A percentile compares a stretch with the other conserved stretches of the same genome.
Evolutionary conservation across 164 flowering plant species (phyloP).

Genomic region (Vitis amurensis): DNA sequence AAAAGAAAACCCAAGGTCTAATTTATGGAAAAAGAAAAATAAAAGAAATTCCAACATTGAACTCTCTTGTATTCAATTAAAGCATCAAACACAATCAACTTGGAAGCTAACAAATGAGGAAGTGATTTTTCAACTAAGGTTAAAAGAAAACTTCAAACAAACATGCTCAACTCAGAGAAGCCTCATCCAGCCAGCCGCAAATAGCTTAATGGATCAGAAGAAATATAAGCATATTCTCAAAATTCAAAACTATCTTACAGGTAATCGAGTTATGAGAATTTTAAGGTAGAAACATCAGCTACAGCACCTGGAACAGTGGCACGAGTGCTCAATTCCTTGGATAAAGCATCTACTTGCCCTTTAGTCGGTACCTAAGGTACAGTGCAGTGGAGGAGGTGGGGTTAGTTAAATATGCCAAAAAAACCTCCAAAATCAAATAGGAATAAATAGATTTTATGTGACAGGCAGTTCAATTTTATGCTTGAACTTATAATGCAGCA

Average conservation of each 20-base stretch:
- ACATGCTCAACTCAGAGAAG: not conserved
- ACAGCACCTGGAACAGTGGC: conserved; percentile 78
- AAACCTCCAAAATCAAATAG: not conserved
- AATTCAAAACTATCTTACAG: no score
- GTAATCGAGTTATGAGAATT: no score
- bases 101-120: not conserved
- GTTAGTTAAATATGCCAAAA: not conserved
- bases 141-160: not conserved
- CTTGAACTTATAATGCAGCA: not conserved
- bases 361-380: conserved; percentile 73
- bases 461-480: not conserved
- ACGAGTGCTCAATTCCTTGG: conserved; percentile 70
- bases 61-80: no score
- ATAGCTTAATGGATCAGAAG: not conserved
- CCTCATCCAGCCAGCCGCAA: not conserved
- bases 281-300: not conserved
- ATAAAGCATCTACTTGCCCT: conserved; percentile 80
- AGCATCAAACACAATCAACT: no score
- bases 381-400: conserved; percentile 2
- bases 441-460: not conserved
- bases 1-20: no score
- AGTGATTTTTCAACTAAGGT: not conserved
- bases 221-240: no score
- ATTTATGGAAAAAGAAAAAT: no score
- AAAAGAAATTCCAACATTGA: no score